Evolutionary conservation across 2,329 filamentous ascomycete genomes (phyloP), one percentile per base, ranked within the genome.

Genomic region (Diplodia scrobiculata): DNA sequence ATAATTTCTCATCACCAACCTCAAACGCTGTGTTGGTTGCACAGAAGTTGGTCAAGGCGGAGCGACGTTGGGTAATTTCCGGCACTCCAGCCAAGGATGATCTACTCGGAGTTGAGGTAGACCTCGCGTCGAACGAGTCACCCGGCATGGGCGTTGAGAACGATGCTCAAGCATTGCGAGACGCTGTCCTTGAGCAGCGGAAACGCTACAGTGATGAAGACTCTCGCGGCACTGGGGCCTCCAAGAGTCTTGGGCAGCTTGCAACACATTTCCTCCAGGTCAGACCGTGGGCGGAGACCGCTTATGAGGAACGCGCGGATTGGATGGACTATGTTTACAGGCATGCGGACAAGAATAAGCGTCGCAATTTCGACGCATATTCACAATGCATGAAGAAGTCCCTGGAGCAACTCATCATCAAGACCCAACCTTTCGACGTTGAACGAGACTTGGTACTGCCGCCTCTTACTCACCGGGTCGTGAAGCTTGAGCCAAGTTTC

Each of bases 31-130:
- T 85, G 5, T 74, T 82, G 17, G 80, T 88, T 9, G 79, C 86
- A 5, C 55, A 66, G 78, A 83, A 82, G 60, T 80, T 88, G 27
- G 75, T 83, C 4, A 76, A 73, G 45, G 80, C 92, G 17, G 88
- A 92, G 54, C 86, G 91, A 19, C 86, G 90, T 10, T 97, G 94
- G 94, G 87, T 96, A 3, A 89, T 97, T 0, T 96, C 91, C 0
- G 94, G 94, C 66, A 98, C 94, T 0, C 94, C 94, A 2, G 92
- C 92, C 0, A 89, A 88, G 68, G 91, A 92, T 10, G 65, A 66
- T 25, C 80, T 97, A 0, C 91, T 92, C 66, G 92, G 93, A 0
- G 84, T 92, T 0, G 87, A 91, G 68, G 81, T 88, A 13, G 85
- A 85, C 65, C 73, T 86, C 29, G 71, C 72, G n/a, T 73, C 72